These are phyloP conservation scores for Phytophthora meadii DNA, from an alignment of 352 stramenopile species.

Conservation along the genomic window DNA sequence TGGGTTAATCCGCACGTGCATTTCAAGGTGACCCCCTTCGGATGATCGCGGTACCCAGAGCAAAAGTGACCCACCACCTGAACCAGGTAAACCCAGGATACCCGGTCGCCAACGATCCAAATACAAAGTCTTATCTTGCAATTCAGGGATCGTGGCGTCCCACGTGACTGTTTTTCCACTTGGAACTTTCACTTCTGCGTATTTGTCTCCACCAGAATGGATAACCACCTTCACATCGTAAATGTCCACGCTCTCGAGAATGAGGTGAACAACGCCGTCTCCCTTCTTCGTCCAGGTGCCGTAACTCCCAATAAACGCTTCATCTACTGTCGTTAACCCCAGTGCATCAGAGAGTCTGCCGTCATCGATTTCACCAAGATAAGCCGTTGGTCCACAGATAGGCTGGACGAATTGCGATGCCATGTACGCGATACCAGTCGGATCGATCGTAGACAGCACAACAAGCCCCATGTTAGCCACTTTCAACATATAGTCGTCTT, in stretches of 20 bases:
- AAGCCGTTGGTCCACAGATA: conserved; percentile 38
- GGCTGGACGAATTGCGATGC: conserved; percentile 45
- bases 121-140: conserved; percentile 33
- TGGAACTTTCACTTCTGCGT: conserved; percentile 16
- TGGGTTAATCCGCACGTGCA: conserved; percentile 35
- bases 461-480: conserved; percentile 40
- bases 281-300: conserved; percentile 37
- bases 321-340: conserved; percentile 25
- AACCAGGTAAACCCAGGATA: conserved; percentile 20
- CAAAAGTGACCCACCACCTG: conserved; percentile 24
- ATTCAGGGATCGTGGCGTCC: conserved; percentile 22
- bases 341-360: conserved; percentile 24
- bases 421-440: conserved; percentile 47
- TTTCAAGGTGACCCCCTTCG: conserved; percentile 41
- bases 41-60: conserved; percentile 49
- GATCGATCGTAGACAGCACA: conserved; percentile 43
- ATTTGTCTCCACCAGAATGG: conserved; percentile 31
- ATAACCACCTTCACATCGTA: conserved; percentile 30
- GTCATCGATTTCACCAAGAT: conserved; percentile 42
- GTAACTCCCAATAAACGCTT: conserved; percentile 37
- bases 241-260: conserved; percentile 25
- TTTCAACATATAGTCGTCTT: conserved; percentile 45
- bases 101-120: conserved; percentile 29
- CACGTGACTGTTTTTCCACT: conserved; percentile 25
- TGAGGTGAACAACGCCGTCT: conserved; percentile 32